Conservation (phyloP, 1,139 yeast species). For the Suhomyces anneliseae region DNA sequence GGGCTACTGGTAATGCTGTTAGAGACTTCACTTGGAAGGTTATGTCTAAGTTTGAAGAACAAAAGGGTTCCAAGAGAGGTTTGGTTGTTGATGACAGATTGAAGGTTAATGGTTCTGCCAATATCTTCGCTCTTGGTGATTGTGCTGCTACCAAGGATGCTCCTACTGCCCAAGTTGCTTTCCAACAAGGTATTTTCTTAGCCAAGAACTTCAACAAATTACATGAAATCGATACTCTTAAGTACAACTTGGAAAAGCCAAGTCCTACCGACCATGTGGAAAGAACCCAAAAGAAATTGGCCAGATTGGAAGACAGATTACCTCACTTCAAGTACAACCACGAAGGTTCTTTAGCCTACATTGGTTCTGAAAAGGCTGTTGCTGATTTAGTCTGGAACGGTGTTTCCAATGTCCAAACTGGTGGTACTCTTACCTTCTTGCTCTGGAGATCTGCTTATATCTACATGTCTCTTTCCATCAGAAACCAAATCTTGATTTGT, state of each 20-base stretch:
- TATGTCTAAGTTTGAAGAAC: conserved; percentile 71
- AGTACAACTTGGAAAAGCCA: conserved; percentile 38
- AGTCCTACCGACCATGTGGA: conserved; percentile 33
- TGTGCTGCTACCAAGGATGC: conserved; percentile 89
- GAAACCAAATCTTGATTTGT: conserved; percentile 81
- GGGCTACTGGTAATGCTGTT: conserved; percentile 98
- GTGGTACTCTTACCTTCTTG: conserved; percentile 83
- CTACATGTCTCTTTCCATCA: conserved; percentile 86
- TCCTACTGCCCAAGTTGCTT: conserved; percentile 97
- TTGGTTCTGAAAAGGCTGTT: conserved; percentile 90
- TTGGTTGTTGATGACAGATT: conserved; percentile 79
- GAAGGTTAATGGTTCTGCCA: conserved; percentile 79
- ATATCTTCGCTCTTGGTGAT: conserved; percentile 90
- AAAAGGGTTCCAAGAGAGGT: conserved; percentile 87
- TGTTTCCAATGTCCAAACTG: conserved; percentile 75
- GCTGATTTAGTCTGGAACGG: conserved; percentile 91
- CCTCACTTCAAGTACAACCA: conserved; percentile 63
- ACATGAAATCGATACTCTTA: conserved; percentile 65
- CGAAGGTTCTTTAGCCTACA: conserved; percentile 76
- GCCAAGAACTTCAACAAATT: conserved; percentile 69
- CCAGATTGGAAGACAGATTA: conserved; percentile 44
- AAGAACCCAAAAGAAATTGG: conserved; percentile 41
- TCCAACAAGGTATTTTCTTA: conserved; percentile 87
- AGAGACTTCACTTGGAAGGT: conserved; percentile 72
- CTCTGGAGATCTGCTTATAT: conserved; percentile 95